Evolutionary conservation across 208 protist species (phyloP).

Genomic region (Acanthamoeba quina): DNA sequence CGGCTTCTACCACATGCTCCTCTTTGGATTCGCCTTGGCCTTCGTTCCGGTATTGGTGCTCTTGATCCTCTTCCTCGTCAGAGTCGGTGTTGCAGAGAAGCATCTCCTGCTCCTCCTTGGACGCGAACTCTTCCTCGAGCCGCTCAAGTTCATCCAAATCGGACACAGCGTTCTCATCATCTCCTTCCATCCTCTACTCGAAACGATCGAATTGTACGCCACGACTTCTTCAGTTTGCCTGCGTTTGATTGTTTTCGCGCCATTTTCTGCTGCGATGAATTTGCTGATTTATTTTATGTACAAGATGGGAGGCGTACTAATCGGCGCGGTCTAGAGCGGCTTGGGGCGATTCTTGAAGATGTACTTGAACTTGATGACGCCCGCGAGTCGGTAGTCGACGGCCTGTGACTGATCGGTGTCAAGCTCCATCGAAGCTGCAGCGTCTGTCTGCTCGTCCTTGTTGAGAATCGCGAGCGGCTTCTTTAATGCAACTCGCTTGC

Average conservation of each 20-base stretch:
- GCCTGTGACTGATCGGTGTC: not conserved
- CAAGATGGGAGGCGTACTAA: not conserved
- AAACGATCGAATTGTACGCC: not conserved
- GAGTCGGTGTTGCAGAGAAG: no score
- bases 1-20: not conserved
- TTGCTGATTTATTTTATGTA: constrained; percentile 27
- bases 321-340: not conserved
- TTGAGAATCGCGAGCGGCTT: constrained; percentile 54
- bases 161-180: not conserved
- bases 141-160: no score
- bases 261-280: not conserved
- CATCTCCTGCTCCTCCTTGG: no score
- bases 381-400: constrained; percentile 6
- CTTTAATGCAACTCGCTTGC: constrained; percentile 59
- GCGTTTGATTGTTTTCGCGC: not conserved
- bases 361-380: constrained; percentile 45
- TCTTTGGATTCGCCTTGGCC: no score
- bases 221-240: not conserved
- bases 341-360: constrained; percentile 66
- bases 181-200: not conserved
- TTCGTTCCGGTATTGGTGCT: no score
- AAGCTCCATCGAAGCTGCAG: not conserved
- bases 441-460: not conserved
- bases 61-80: no score
- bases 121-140: no score